phyloP scores from a whole-genome alignment of 2,329 filamentous ascomycete genomes.

The Apiospora hydei region DNA sequence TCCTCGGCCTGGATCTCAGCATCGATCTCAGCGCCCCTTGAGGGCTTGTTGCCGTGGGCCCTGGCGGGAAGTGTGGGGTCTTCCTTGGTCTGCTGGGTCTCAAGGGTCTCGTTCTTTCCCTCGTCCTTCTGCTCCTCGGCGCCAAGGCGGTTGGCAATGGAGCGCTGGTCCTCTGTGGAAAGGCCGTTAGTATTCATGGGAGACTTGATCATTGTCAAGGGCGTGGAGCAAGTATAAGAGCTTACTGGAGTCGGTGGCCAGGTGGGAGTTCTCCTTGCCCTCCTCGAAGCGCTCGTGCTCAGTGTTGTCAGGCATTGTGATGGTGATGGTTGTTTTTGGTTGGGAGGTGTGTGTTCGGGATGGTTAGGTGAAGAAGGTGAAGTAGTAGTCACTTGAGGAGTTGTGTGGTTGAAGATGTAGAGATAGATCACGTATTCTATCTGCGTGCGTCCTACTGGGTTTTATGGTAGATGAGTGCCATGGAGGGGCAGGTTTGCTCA shows the following conservation, averaged over 20 bases:
- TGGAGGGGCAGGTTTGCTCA: slow-evolving; percentile 16
- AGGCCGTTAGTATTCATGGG: neutral
- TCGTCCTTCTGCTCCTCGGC: slow-evolving; percentile 59
- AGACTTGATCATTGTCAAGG: neutral
- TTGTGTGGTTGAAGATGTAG: neutral
- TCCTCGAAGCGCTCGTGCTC: slow-evolving; percentile 67
- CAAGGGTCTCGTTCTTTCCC: slow-evolving; percentile 54
- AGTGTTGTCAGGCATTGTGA: neutral
- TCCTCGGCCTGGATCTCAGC: slow-evolving; percentile 73
- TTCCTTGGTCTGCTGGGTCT: slow-evolving; percentile 55
- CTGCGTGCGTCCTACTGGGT: slow-evolving; percentile 6
- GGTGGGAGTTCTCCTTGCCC: slow-evolving; percentile 74
- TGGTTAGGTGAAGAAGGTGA: neutral
- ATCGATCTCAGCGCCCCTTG: slow-evolving; percentile 75
- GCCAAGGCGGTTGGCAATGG: slow-evolving; percentile 75
- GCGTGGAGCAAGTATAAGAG: slow-evolving; percentile 2
- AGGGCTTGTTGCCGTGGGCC: slow-evolving; percentile 76
- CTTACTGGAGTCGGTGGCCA: slow-evolving; percentile 75
- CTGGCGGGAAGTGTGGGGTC: slow-evolving; percentile 69
- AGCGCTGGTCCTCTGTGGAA: slow-evolving; percentile 69
- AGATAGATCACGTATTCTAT: neutral
- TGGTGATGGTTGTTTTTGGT: neutral
- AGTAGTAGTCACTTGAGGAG: neutral
- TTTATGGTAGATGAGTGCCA: slow-evolving; percentile 10
- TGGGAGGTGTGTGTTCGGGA: neutral